Percentiles rank a stretch among this genome's conserved stretches.
Evolutionary conservation across 768 basidiomycete genomes (phyloP).

Genomic region (Pholiota conissans): DNA sequence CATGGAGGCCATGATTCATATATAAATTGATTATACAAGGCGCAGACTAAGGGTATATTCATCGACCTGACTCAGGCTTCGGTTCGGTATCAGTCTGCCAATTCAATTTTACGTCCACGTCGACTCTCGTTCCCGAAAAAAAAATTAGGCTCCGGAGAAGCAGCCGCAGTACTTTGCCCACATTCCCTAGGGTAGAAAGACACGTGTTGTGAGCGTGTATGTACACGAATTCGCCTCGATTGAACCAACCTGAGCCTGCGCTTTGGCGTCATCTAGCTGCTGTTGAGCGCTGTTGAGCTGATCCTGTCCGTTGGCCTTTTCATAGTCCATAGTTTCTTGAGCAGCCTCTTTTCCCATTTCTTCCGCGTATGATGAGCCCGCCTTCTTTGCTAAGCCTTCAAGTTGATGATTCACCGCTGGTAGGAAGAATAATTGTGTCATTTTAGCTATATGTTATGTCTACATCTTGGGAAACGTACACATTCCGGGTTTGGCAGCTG

Average conservation of each 20-base stretch:
- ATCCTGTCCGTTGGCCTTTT: background rate
- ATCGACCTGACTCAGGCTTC: background rate
- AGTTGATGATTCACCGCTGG: background rate
- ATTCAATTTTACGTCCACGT: background rate
- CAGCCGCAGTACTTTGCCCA: slow-evolving; percentile 29
- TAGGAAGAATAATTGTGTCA: background rate
- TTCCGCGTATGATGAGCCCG: background rate
- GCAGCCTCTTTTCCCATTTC: background rate
- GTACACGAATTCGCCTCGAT: too few species aligned
- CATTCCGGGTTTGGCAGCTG: background rate
- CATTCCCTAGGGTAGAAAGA: slow-evolving; percentile 15
- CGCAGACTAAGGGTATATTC: background rate
- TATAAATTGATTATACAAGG: background rate
- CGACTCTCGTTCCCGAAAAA: background rate
- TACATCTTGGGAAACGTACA: background rate
- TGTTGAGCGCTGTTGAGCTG: background rate
- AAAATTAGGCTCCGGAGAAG: slow-evolving; percentile 13
- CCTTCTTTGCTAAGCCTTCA: background rate
- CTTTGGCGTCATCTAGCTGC: slow-evolving; percentile 15
- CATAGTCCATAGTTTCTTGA: background rate
- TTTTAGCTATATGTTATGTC: background rate
- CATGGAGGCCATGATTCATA: too few species aligned
- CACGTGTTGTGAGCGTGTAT: background rate
- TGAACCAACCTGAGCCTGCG: slow-evolving; percentile 23
- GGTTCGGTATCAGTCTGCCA: background rate